These are phyloP conservation scores for Trichophyton benhamiae DNA, from an alignment of 2,329 filamentous ascomycete species.

Conservation along the genomic window DNA sequence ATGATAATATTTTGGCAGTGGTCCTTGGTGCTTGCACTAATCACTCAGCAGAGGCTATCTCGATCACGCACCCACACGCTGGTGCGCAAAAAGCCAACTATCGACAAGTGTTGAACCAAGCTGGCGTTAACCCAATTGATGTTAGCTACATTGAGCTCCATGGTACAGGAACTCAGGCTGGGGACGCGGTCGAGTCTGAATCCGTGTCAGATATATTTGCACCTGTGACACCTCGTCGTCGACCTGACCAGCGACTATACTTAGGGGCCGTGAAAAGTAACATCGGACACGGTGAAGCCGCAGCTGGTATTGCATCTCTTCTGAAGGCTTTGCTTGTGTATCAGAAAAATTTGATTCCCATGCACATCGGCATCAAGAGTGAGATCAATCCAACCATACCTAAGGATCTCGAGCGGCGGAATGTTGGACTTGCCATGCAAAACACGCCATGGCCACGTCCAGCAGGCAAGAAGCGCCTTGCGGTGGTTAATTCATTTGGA, in stretches of 20 bases:
- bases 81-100: slow-evolving; percentile 63
- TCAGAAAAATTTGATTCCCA: slow-evolving; percentile 18
- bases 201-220: slow-evolving; percentile 57
- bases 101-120: slow-evolving; percentile 55
- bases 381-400: neutral
- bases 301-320: slow-evolving; percentile 19
- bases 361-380: slow-evolving; percentile 13
- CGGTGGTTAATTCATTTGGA: slow-evolving; percentile 54
- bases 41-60: slow-evolving; percentile 68
- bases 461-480: slow-evolving; percentile 22
- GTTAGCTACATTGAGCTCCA: slow-evolving; percentile 18
- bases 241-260: slow-evolving; percentile 6
- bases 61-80: slow-evolving; percentile 72
- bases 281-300: slow-evolving; percentile 22
- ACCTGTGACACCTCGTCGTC: slow-evolving; percentile 29
- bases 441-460: slow-evolving; percentile 11
- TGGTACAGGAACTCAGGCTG: slow-evolving; percentile 2
- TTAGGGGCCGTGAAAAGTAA: slow-evolving; percentile 22
- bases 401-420: slow-evolving; percentile 7
- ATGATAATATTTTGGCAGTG: slow-evolving; percentile 32
- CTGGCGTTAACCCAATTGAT: slow-evolving; percentile 41
- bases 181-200: slow-evolving; percentile 5
- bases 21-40: slow-evolving; percentile 56
- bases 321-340: slow-evolving; percentile 20
- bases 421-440: slow-evolving; percentile 10